Evolutionary conservation across 2,329 filamentous ascomycete species (phyloP).

Genomic region (Ophiobolus disseminans): DNA sequence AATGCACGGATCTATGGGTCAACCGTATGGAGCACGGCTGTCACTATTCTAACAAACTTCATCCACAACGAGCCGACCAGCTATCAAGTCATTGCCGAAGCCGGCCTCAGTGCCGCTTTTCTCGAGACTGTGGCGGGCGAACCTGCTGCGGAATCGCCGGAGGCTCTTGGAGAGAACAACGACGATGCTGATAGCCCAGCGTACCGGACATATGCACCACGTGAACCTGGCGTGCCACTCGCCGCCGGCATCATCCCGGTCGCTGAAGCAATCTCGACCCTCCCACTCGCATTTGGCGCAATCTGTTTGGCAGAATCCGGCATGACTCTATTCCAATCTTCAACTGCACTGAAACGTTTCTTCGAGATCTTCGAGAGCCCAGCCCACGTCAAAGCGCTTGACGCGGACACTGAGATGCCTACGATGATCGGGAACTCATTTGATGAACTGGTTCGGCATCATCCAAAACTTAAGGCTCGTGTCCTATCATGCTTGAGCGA

Average conservation of each 20-base stretch:
- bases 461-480: slow-evolving; percentile 79
- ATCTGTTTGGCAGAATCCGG: slow-evolving; percentile 91
- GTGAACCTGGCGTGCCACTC: slow-evolving; percentile 40
- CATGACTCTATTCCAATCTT: slow-evolving; percentile 85
- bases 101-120: slow-evolving; percentile 85
- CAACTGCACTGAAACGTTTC: slow-evolving; percentile 81
- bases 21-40: slow-evolving; percentile 93
- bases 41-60: slow-evolving; percentile 91
- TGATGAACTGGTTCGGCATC: slow-evolving; percentile 93
- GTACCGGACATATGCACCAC: slow-evolving; percentile 29
- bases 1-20: slow-evolving; percentile 84
- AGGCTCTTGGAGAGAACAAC: slow-evolving; percentile 18
- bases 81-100: slow-evolving; percentile 93
- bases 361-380: slow-evolving; percentile 97
- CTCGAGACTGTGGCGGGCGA: slow-evolving; percentile 76
- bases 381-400: slow-evolving; percentile 83
- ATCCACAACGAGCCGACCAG: slow-evolving; percentile 99
- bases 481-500: slow-evolving; percentile 87
- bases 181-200: slow-evolving; percentile 15
- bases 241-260: slow-evolving; percentile 84
- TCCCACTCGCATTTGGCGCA: slow-evolving; percentile 88
- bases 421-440: slow-evolving; percentile 81
- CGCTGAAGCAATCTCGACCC: slow-evolving; percentile 82
- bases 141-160: slow-evolving; percentile 27
- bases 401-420: slow-evolving; percentile 74